These are phyloP conservation scores for Suaeda aralocaspica DNA, from an alignment of 148 eudicot genomes.

Conservation along the genomic window DNA sequence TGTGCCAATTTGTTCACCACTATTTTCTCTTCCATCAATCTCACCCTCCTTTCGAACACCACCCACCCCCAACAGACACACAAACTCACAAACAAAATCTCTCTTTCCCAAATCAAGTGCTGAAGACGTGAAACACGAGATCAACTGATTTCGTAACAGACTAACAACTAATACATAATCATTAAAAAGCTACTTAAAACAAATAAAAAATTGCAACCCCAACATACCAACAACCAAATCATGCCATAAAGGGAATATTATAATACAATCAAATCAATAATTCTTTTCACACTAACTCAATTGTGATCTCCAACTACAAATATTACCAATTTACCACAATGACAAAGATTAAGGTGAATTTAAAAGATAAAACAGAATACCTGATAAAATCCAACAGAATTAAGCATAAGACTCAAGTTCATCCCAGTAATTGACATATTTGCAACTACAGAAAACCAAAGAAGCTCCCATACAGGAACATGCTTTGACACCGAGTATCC, in stretches of 20 bases:
- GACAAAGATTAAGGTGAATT: not conserved
- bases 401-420: conserved; percentile 87
- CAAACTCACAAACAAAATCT: no score
- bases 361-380: conserved; percentile 26
- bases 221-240: not conserved
- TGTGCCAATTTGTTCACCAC: no score
- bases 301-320: not conserved
- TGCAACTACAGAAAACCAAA: conserved; percentile 83
- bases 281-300: not conserved
- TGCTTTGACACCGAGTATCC: conserved; percentile 72
- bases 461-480: conserved; percentile 77
- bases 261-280: not conserved
- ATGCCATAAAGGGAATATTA: not conserved
- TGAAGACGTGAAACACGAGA: no score
- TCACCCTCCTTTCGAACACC: no score
- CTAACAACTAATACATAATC: no score
- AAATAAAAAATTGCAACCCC: no score
- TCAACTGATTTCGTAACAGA: no score
- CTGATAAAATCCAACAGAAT: conserved; percentile 92
- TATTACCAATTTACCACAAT: not conserved
- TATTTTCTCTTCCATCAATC: no score
- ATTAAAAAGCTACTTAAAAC: no score
- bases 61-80: no score
- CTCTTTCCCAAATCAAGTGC: no score
- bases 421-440: conserved; percentile 83